Evolutionary conservation across 2,329 filamentous ascomycete genomes (phyloP), one percentile per base, ranked within the genome.

Genomic region (Tricladium varicosporioides): DNA sequence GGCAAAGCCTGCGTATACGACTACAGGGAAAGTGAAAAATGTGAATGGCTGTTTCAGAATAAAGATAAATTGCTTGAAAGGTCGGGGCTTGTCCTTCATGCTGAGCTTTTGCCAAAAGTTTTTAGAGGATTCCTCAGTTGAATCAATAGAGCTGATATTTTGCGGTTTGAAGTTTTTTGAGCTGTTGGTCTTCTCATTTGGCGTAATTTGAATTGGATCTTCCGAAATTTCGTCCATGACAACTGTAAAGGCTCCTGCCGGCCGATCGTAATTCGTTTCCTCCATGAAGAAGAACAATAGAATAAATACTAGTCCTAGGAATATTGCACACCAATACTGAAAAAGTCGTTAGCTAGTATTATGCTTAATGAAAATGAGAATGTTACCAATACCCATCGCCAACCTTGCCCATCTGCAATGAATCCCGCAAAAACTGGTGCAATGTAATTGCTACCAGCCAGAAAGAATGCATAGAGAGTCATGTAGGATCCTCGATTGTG

Each of bases 231-330:
- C 19, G 3, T 53, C 52, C 44, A 61, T 59, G 32, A 62, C 57
- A 8, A 59, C 16, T 5, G 61, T 57, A 5, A n/a, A 11, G 15
- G 16, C 31, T 22, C 32, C 15, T n/a, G 33, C 50, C 3, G 44
- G 54, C n/a, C 67, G 62, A 40, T 67, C 60, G 52, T 65, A 69
- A n/a, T 66, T 84, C 5, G 82, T 84, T 67, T 85, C 83, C 67
- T 85, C 83, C 74, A 84, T 78, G 67, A 80, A 78, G 63, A 85
- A 80, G 70, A 83, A 84, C 1, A 80, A 69, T 60, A 82, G 74
- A 15, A 84, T 63, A 40, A 80, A 78, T 9, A 71, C 73, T 1
- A 78, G 68, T 0, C 70, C 80, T 2, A 72, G 68, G 60, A 85
- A 75, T 27, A 86, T 83, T 4, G 81, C 78, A 33, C 77, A 77